Base-by-base conservation (phyloP, 805 yeast species). In the Pichia cephalocereana region DNA sequence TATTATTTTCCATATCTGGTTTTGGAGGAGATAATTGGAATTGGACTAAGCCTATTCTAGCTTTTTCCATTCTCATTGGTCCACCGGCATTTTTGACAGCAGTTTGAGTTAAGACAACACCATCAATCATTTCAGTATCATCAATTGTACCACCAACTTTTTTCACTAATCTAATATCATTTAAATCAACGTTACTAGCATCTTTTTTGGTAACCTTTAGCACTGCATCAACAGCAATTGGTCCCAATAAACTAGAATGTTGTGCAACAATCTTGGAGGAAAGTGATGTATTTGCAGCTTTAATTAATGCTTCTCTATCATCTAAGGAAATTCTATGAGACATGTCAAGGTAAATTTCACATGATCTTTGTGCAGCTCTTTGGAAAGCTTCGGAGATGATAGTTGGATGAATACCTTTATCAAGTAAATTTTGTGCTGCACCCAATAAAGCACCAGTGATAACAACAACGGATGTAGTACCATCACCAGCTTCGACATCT, bases 401-500 rank as follows among this genome's bases (percentile, higher is more conserved):
- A 5, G 96, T 86, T 49, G 99, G 99, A 67, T 93, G 99, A 58
- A 93, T 88, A 17, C 93, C 98, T 65, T 86, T 87, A 56, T 79
- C 81, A 59, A 93, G 76, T 51, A 93, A 73, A 64, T 83, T 83
- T 59, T 93, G 99, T 47, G 98, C 96, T 17, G 99, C 99, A 31
- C 91, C 96, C 47, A 93, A 72, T 44, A 93, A 69, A 6, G 97
- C 91, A 37, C 99, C 99, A 7, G 97, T 87, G 53, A 93, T 74
- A 47, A 93, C 91, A 30, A 95, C 99, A 32, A 93, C 99, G 2
- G 96, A 83, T 0, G 99, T 93, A 34, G 99, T 93, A 54, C 99
- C 99, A 65, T 93, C 99, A 48, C 99, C 99, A n/a, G 98, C 99
- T 67, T 90, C 99, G 38, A 90, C 85, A 60, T 93, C 99, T 69